Base-by-base conservation (phyloP, 2,329 filamentous ascomycete species). In the Penicillium digitatum region DNA sequence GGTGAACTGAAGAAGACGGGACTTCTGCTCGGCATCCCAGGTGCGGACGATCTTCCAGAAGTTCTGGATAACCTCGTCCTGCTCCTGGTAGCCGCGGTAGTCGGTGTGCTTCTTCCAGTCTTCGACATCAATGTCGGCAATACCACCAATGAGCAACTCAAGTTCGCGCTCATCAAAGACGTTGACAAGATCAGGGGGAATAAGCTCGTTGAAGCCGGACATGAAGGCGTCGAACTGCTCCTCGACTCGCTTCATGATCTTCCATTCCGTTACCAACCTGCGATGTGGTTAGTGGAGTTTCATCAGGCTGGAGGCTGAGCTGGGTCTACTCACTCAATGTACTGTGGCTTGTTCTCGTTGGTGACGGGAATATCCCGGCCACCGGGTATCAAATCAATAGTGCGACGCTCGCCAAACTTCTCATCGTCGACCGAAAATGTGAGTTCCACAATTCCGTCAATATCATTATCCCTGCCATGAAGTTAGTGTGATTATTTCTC, bases 61-160 rank as follows among this genome's bases (percentile, higher is more conserved):
- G 80, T 95, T 92, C 74, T 95, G 89, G 63, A 99, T 94, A 26
- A 99, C 94, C 70, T 96, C 90, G 67, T 99, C 94, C 54, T 87
- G 91, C 77, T 99, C 94, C 10, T 95, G 96, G 81, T 99, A 99
- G 52, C 94, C 94, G 66, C 94, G 88, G 76, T 99, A 99, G 71
- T 99, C 94, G 44, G 94, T 99, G 78, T 99, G 94, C 81, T 99
- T 99, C 87, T 99, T 97, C 94, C 94, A 99, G 76, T 99, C 94
- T 57, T 99, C 94, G 16, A 99, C 93, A 69, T 99, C 94, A 65
- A 99, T 99, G 76, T 99, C 94, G n/a, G 94, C 94, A 66, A 99
- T 99, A 82, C 94, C 94, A 63, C 94, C 94, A 70, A 99, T 97
- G 64, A 99, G 82, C 64, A 99, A 78, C 76, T 99, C 94, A 45